These are phyloP conservation scores for Vachellia collinsii DNA, from an alignment of 306 rosid species.

Conservation along the genomic window DNA sequence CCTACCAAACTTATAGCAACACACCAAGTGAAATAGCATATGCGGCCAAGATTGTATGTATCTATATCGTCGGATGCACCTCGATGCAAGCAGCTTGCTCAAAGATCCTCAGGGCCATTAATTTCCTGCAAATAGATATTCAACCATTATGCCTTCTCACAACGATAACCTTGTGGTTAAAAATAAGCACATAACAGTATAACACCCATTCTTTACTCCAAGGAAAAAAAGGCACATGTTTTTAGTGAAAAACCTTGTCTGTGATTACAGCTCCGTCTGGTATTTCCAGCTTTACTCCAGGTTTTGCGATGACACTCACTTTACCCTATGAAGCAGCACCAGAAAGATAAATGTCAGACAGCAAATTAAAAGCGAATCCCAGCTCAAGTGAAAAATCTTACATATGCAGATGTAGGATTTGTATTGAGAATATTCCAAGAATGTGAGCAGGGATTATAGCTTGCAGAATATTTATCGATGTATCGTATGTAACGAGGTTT, in stretches of 20 bases:
- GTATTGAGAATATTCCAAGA: neutral
- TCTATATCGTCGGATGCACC: slow-evolving; percentile 16
- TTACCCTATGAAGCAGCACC: slow-evolving; percentile 61
- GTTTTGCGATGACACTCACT: slow-evolving; percentile 60
- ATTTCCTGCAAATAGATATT: slow-evolving; percentile 58
- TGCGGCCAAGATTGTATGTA: slow-evolving; percentile 22
- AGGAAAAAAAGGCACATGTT: no score
- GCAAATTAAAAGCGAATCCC: neutral
- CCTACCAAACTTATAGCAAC: slow-evolving; percentile 32
- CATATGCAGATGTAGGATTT: no score
- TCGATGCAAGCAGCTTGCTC: slow-evolving; percentile 34
- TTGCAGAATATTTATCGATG: neutral
- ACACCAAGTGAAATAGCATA: slow-evolving; percentile 1
- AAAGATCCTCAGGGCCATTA: slow-evolving; percentile 73
- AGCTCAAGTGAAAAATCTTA: no score
- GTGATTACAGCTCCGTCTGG: slow-evolving; percentile 66
- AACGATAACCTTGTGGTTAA: neutral
- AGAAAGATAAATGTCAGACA: slow-evolving; percentile 23
- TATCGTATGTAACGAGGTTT: neutral
- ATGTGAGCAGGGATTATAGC: neutral
- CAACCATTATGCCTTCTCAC: slow-evolving; percentile 12
- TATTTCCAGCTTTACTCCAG: slow-evolving; percentile 70
- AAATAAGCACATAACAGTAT: slow-evolving; percentile 15
- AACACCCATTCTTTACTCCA: neutral
- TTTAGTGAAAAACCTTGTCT: slow-evolving; percentile 60